Base-by-base conservation (phyloP, 306 rosid species). In the Lithocarpus polystachyus region DNA sequence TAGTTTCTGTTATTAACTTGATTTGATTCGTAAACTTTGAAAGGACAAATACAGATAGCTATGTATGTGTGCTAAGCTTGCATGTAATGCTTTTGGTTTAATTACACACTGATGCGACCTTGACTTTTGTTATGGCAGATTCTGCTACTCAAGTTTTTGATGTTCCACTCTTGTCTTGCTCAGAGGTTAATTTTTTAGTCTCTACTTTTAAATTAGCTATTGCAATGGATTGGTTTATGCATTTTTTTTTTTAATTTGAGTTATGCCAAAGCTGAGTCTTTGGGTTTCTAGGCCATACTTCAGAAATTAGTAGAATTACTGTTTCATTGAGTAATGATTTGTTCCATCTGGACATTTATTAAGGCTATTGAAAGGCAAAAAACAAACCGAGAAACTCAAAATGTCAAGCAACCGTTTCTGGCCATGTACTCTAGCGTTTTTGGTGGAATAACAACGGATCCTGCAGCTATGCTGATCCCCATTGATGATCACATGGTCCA, bases 401-500 rank as follows among this genome's bases (percentile, higher is more conserved):
- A 78, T 26, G 89, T 90, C 59, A 85, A 84, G 74, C 97, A 92
- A 71, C 82, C 88, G 76, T 92, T 29, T 61, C 91, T 92, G 54
- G 97, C 98, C 68, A 92, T 94, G 98, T 94, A 92, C 82, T 94
- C 98, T 54, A 92, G 98, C 85, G 55, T 92, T 79, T 86, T 88
- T 78, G 97, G 92, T 60, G 97, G 97, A 77, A 91, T 92, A 73
- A 92, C 91, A 19, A 91, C 92, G 1, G 95, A 94, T 56, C 89
- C 95, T 62, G 87, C 91, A 72, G 93, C 88, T 29, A 94, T 94
- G 98, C 90, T 92, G 67, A 86, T 94, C 74, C 95, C 98, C 28
- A 80, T 92, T 84, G 98, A 92, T 80, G 98, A 94, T 76, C 98
- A 94, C 87, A 89, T 94, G 97, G 95, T 94, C 78, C 98, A 94